These are phyloP conservation scores for Cephalotrichum gorgonifer DNA, from an alignment of 2,329 filamentous ascomycete genomes.

Conservation along the genomic window DNA sequence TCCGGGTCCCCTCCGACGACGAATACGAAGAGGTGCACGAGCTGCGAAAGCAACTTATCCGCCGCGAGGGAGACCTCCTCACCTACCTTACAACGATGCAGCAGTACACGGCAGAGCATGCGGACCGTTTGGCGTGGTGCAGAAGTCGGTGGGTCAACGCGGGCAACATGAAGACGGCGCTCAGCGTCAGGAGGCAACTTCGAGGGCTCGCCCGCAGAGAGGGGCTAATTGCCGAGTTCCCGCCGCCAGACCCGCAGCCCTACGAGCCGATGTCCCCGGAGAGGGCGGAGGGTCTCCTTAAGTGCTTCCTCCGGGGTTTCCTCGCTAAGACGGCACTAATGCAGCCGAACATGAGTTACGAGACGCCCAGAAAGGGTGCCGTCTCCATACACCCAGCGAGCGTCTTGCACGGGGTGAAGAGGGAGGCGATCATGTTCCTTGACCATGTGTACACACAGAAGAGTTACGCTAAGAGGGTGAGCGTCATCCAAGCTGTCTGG, in stretches of 20 bases:
- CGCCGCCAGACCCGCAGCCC: slow-evolving; percentile 41
- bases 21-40: slow-evolving; percentile 41
- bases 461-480: slow-evolving; percentile 58
- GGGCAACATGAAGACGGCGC: slow-evolving; percentile 51
- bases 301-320: slow-evolving; percentile 54
- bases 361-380: slow-evolving; percentile 49
- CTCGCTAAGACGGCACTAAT: slow-evolving; percentile 49
- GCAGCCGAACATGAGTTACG: slow-evolving; percentile 49
- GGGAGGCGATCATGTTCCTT: slow-evolving; percentile 58
- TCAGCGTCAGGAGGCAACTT: slow-evolving; percentile 53
- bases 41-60: slow-evolving; percentile 44
- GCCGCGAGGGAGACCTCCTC: slow-evolving; percentile 54
- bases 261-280: slow-evolving; percentile 45
- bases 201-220: slow-evolving; percentile 44
- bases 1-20: slow-evolving; percentile 48
- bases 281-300: slow-evolving; percentile 41
- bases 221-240: slow-evolving; percentile 33
- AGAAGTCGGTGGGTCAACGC: slow-evolving; percentile 43
- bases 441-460: slow-evolving; percentile 58
- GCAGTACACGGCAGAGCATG: slow-evolving; percentile 45
- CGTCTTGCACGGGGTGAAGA: slow-evolving; percentile 50
- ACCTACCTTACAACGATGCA: slow-evolving; percentile 56
- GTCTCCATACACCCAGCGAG: slow-evolving; percentile 55
- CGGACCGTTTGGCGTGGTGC: slow-evolving; percentile 48
- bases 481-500: slow-evolving; percentile 49